Conservation (phyloP, 768 basidiomycete genomes). For the Amanita thiersii region DNA sequence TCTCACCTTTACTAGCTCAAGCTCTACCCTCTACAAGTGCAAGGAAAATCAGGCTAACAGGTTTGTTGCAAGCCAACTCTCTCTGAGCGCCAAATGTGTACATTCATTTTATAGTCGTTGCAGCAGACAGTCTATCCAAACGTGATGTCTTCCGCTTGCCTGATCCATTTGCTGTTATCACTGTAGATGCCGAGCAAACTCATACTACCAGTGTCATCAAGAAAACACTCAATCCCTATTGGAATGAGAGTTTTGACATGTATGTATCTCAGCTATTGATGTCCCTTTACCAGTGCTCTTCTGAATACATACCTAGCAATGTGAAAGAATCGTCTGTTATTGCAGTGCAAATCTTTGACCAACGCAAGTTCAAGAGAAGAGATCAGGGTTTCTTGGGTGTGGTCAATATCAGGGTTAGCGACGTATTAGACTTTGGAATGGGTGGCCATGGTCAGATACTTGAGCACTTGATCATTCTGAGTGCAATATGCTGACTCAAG, state of each 20-base stretch:
- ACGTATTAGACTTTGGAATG: constrained; percentile 85
- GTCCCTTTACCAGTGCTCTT: constrained; percentile 5
- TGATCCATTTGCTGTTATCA: constrained; percentile 97
- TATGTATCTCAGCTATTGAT: constrained; percentile 29
- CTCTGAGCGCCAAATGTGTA: not conserved
- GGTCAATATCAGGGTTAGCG: constrained; percentile 88
- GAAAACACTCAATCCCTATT: constrained; percentile 91
- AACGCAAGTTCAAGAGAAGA: constrained; percentile 96
- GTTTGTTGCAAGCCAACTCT: constrained; percentile 26
- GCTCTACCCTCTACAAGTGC: constrained; percentile 24
- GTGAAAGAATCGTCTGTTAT: constrained; percentile 98
- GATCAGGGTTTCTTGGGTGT: constrained; percentile 99
- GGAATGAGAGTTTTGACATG: constrained; percentile 99
- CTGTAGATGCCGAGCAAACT: constrained; percentile 96
- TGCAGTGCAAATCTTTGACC: constrained; percentile 98
- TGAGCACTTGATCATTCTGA: not conserved
- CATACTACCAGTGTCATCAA: constrained; percentile 96
- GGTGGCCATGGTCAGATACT: constrained; percentile 81
- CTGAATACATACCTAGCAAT: constrained; percentile 39
- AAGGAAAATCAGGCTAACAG: constrained; percentile 77
- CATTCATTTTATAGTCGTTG: constrained; percentile 59
- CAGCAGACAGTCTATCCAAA: constrained; percentile 89
- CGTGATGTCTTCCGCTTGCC: constrained; percentile 95
- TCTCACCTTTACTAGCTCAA: constrained; percentile 1
- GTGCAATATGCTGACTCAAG: constrained; percentile 9